These are phyloP conservation scores for Picochlorum sp. DNA, from an alignment of 139 green algal species.

Conservation along the genomic window DNA sequence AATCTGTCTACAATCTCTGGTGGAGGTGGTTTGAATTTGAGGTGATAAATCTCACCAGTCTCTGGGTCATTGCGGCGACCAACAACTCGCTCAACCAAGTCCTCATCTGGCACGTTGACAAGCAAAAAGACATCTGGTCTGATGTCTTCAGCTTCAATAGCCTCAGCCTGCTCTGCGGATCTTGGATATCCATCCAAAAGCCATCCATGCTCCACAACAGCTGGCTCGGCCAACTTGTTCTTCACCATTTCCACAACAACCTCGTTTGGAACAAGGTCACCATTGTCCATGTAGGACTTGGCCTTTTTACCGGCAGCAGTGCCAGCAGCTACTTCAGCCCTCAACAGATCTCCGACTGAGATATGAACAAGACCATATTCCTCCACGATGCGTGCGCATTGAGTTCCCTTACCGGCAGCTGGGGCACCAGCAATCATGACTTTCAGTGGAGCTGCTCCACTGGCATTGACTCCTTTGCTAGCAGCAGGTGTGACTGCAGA, in stretches of 20 bases:
- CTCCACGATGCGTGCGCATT: conserved; percentile 79
- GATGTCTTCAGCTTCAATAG: conserved; percentile 86
- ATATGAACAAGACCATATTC: conserved; percentile 94
- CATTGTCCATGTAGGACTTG: conserved; percentile 90
- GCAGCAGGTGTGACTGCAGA: too few relatives aligned
- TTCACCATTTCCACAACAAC: conserved; percentile 90
- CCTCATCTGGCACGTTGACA: conserved; percentile 86
- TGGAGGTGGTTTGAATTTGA: conserved; percentile 83
- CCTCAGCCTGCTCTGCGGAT: conserved; percentile 80
- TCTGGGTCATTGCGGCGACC: conserved; percentile 86
- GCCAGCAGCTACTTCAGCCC: conserved; percentile 84
- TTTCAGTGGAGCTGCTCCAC: conserved; percentile 35
- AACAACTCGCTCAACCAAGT: conserved; percentile 89
- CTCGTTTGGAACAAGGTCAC: conserved; percentile 90
- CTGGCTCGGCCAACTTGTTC: conserved; percentile 42
- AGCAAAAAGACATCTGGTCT: conserved; percentile 91
- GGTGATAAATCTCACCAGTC: conserved; percentile 90
- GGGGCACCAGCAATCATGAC: conserved; percentile 94
- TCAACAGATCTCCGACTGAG: conserved; percentile 89
- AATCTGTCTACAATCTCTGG: conserved; percentile 59
- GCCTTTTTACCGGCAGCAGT: conserved; percentile 65
- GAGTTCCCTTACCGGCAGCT: conserved; percentile 94
- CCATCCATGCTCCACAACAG: conserved; percentile 69
- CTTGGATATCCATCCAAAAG: conserved; percentile 96
- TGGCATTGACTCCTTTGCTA: too few relatives aligned